These are phyloP conservation scores for Polyporus tsugae DNA, from an alignment of 1,284 basidiomycete genomes.

Conservation along the genomic window DNA sequence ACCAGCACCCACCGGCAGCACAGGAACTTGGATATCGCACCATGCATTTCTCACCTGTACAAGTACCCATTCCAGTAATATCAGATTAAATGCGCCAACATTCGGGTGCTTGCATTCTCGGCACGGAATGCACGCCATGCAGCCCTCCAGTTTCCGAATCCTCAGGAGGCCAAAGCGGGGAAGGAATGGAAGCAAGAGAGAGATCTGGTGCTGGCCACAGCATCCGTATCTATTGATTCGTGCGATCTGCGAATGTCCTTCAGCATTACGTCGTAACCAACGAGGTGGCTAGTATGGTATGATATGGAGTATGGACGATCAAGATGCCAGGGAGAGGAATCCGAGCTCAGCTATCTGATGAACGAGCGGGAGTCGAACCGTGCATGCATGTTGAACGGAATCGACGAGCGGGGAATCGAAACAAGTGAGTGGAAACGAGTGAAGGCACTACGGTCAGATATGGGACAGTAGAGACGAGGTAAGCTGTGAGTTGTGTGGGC, in stretches of 20 bases:
- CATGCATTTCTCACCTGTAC: conserved; percentile 1
- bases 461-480: background rate
- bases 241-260: conserved; percentile 5
- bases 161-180: background rate
- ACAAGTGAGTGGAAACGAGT: background rate
- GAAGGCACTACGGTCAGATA: background rate
- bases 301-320: background rate
- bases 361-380: background rate
- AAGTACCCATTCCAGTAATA: conserved; percentile 11
- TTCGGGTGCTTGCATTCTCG: background rate
- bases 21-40: background rate
- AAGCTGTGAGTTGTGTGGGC: background rate
- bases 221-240: conserved; percentile 3
- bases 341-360: background rate
- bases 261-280: conserved; percentile 1
- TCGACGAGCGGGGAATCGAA: conserved; percentile 3
- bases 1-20: background rate
- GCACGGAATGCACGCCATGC: background rate
- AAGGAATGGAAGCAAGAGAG: background rate
- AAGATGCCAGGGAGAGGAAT: background rate
- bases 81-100: conserved; percentile 5
- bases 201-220: background rate
- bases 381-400: background rate
- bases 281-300: conserved; percentile 2
- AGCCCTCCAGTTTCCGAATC: background rate